phyloP scores from a whole-genome alignment of 228 moss, liverwort and hornwort genomes.

The Sphagnum magellanicum region DNA sequence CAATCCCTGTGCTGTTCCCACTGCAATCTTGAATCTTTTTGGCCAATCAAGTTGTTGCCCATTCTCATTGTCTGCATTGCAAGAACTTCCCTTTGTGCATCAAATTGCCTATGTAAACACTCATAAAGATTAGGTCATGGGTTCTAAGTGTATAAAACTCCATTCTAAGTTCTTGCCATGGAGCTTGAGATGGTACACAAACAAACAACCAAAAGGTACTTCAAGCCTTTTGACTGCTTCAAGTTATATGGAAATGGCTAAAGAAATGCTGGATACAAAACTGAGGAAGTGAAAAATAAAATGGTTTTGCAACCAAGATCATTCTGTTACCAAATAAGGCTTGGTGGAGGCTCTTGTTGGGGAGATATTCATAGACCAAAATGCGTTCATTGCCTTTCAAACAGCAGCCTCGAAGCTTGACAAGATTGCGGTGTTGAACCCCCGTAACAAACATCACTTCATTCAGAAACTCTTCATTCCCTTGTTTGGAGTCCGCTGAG shows the following conservation, averaged over 20 bases:
- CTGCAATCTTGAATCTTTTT: slow-evolving; percentile 37
- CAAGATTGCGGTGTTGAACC: slow-evolving; percentile 42
- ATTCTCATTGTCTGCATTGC: background rate
- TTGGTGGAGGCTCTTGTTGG: slow-evolving; percentile 45
- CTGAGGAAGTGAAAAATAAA: too few species aligned
- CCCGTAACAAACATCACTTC: slow-evolving; percentile 46
- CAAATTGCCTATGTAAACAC: too few species aligned
- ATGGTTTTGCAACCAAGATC: too few species aligned
- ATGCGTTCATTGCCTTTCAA: slow-evolving; percentile 47
- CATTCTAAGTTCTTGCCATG: too few species aligned
- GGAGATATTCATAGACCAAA: slow-evolving; percentile 51
- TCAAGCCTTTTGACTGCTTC: too few species aligned
- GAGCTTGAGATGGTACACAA: too few species aligned
- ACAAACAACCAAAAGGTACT: too few species aligned
- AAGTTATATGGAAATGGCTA: too few species aligned
- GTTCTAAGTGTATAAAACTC: too few species aligned
- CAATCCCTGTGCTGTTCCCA: slow-evolving; percentile 41
- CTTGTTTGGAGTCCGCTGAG: slow-evolving; percentile 43
- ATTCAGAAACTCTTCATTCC: slow-evolving; percentile 48
- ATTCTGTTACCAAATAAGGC: slow-evolving; percentile 32
- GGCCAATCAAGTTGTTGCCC: slow-evolving; percentile 13
- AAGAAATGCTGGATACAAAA: too few species aligned
- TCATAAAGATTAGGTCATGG: too few species aligned
- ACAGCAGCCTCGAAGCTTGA: slow-evolving; percentile 41
- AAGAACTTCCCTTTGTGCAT: background rate